Evolutionary conservation across 192 early-diverging fungal species (phyloP), one percentile per base, ranked within the genome.

Genomic region (Backusella sp.): DNA sequence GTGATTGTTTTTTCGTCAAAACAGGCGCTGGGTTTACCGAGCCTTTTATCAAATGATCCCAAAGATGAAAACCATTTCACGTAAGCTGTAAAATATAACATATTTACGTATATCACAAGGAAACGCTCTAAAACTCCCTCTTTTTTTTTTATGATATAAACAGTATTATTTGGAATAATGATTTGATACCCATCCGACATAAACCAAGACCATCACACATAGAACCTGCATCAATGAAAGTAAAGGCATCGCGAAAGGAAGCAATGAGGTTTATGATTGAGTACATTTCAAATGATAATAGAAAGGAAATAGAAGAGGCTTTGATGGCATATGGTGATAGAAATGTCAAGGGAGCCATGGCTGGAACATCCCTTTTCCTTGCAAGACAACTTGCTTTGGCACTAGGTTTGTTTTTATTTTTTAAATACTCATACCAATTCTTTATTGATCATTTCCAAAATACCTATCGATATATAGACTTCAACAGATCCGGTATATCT

Each of bases 1-100:
- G 93, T 94, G 2, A 79, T 94, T 1, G 93, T 93, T 0, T 94
- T 93, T 70, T 88, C 89, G 21, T 82, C 87, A 49, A 77, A 83
- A 26, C 92, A 92, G 3, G 68, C 83, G 3, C 83, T 91, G 8
- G 87, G 87, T 59, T 77, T 93, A 49, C 91, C 92, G 0, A 91
- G 89, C 52, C 86, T 87, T 83, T 89, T 91, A 70, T 84, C 86
- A 62, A 92, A 91, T 26, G 93, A 92, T 9, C 90, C 92, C 78
- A 76, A 92, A 9, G 92, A 92, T 70, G 93, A 91, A 8, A 92
- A 92, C 73, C 82, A 86, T 70, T 90, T 70, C 70, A 89, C 83
- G 87, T 90, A 79, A 75, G 79, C 78, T 46, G 14, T 1, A 52
- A 52, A 52, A n/a, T n/a, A n/a, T n/a, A 1, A 32, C 30, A 32